A percentile compares a stretch with the other conserved stretches of the same genome.
phyloP scores from a whole-genome alignment of 1,284 basidiomycete species.

The Tetrapyrgos nigripes region DNA sequence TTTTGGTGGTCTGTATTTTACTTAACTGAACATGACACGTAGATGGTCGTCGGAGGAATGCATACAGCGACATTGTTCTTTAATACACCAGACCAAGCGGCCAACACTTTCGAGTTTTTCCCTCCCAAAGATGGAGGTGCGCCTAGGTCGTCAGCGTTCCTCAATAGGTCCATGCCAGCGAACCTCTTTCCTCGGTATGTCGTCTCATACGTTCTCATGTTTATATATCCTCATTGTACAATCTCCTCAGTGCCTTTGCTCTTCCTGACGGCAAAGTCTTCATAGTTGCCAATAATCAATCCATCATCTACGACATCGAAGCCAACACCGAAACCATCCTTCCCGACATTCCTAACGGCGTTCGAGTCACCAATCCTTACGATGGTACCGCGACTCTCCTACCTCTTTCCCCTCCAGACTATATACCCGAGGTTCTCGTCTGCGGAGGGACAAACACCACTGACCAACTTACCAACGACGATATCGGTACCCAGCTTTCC shows the following conservation, averaged over 20 bases:
- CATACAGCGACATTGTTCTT: constrained; percentile 40
- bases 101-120: constrained; percentile 60
- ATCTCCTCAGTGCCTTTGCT: constrained; percentile 20
- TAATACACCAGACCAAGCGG: constrained; percentile 35
- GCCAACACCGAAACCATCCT: constrained; percentile 47
- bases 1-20: too few relatives aligned
- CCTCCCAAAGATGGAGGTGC: constrained; percentile 55
- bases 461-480: constrained; percentile 31
- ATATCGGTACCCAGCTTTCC: constrained; percentile 31
- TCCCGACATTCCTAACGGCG: constrained; percentile 55
- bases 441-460: constrained; percentile 50
- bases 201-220: background rate
- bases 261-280: constrained; percentile 51
- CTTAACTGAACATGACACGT: constrained; percentile 13
- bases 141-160: constrained; percentile 52
- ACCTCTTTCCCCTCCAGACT: constrained; percentile 52
- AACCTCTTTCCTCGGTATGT: constrained; percentile 49
- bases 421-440: constrained; percentile 53
- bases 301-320: constrained; percentile 53
- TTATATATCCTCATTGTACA: background rate
- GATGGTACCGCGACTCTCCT: constrained; percentile 54
- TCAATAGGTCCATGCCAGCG: constrained; percentile 46
- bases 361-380: constrained; percentile 54
- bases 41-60: constrained; percentile 50
- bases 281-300: constrained; percentile 52